phyloP scores from a whole-genome alignment of 139 green algal genomes.

The Chlorella sp. region DNA sequence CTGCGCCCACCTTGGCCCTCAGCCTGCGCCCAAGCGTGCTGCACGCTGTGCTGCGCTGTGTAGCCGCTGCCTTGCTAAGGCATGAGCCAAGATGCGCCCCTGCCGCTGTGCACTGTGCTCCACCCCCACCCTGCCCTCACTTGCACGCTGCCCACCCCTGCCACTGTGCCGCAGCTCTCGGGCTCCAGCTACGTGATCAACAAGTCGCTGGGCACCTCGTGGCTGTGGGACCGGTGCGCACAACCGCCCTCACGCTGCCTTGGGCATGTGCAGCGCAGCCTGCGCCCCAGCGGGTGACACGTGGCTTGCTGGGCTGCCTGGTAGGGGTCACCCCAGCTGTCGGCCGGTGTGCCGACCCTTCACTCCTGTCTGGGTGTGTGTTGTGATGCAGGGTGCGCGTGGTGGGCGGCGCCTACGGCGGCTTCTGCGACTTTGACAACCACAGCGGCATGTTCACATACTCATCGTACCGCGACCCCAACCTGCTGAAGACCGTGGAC shows the following conservation, averaged over 20 bases:
- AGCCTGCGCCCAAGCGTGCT: neutral
- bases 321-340: too few species aligned
- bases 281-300: too few species aligned
- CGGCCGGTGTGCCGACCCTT: too few species aligned
- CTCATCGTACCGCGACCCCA: conserved; percentile 96
- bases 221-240: conserved; percentile 95
- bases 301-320: too few species aligned
- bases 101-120: neutral
- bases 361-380: too few species aligned
- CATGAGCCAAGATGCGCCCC: too few species aligned
- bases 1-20: neutral
- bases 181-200: conserved; percentile 94
- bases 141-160: neutral
- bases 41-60: too few species aligned
- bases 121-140: neutral
- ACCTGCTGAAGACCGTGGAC: conserved; percentile 93
- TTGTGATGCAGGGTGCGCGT: conserved; percentile 58
- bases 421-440: conserved; percentile 97
- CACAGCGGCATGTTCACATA: conserved; percentile 94
- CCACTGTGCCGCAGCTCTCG: conserved; percentile 48
- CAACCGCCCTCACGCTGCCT: too few species aligned
- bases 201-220: conserved; percentile 96
- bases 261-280: too few species aligned
- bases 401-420: conserved; percentile 96
- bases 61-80: too few species aligned